Conservation (phyloP, 345 rosid species). For the Rhizophora apiculata region DNA sequence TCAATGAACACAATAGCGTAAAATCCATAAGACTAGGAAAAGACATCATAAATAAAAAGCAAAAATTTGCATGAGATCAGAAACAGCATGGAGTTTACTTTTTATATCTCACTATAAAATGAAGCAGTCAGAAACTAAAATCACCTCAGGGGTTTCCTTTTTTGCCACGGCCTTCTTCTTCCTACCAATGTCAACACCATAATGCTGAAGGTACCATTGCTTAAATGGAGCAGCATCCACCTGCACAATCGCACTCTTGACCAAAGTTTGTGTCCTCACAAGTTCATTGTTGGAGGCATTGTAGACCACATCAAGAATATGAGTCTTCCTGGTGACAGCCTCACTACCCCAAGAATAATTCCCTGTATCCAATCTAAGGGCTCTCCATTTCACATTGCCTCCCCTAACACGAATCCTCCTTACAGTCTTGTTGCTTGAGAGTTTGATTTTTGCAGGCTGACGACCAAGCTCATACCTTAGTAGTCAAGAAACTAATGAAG, state of each 20-base stretch:
- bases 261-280: conserved; percentile 6
- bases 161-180: background rate
- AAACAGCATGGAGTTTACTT: background rate
- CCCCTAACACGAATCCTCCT: conserved; percentile 6
- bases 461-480: conserved; percentile 1
- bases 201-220: conserved; percentile 7
- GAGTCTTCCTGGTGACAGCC: conserved; percentile 2
- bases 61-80: no score
- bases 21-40: no score
- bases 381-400: conserved; percentile 5
- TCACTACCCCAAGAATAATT: conserved; percentile 1
- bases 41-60: no score
- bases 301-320: conserved; percentile 1
- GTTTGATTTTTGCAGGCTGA: background rate
- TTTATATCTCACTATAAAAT: background rate
- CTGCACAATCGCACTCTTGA: conserved; percentile 1
- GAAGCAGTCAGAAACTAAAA: background rate
- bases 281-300: conserved; percentile 6
- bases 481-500: background rate
- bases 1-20: no score
- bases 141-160: background rate
- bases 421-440: conserved; percentile 9
- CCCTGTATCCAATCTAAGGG: conserved; percentile 6
- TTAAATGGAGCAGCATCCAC: conserved; percentile 8
- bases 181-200: conserved; percentile 9